phyloP scores from a whole-genome alignment of 2,329 filamentous ascomycete species.

The Aspergillus pseudotamarii region DNA sequence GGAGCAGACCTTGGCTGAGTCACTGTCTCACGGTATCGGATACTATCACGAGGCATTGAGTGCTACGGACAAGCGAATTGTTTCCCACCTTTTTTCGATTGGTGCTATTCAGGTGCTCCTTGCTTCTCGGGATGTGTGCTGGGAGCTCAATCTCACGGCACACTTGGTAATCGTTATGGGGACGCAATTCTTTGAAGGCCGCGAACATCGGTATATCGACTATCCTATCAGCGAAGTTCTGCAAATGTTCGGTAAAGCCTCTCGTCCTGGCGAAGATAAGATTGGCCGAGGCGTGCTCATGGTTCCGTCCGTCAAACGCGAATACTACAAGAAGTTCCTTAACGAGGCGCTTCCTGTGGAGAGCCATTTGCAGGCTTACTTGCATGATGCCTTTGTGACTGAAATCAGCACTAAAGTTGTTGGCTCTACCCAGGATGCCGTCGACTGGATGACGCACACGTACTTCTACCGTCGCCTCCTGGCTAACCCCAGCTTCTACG shows the following conservation, averaged over 20 bases:
- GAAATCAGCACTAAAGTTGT: slow-evolving; percentile 97
- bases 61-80: slow-evolving; percentile 86
- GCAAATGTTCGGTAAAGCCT: slow-evolving; percentile 96
- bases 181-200: slow-evolving; percentile 95
- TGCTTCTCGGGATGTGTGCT: slow-evolving; percentile 86
- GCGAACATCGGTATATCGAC: slow-evolving; percentile 95
- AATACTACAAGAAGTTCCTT: slow-evolving; percentile 98
- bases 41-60: slow-evolving; percentile 97
- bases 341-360: slow-evolving; percentile 95
- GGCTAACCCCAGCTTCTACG: slow-evolving; percentile 96
- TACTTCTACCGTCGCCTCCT: slow-evolving; percentile 96
- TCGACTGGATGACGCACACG: slow-evolving; percentile 98
- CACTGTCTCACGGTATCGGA: slow-evolving; percentile 88
- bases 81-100: slow-evolving; percentile 85
- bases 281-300: slow-evolving; percentile 90
- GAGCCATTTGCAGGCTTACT: slow-evolving; percentile 85
- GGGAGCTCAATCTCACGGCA: slow-evolving; percentile 86
- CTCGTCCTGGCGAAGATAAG: slow-evolving; percentile 76
- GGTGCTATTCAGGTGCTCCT: slow-evolving; percentile 87
- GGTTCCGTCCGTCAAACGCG: slow-evolving; percentile 90
- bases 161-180: slow-evolving; percentile 96
- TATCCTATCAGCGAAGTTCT: slow-evolving; percentile 92
- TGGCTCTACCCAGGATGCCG: slow-evolving; percentile 90
- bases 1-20: slow-evolving; percentile 84
- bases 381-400: slow-evolving; percentile 95